Conservation (phyloP, 192 early-diverging fungal species). For the Backusella mclennaniae region DNA sequence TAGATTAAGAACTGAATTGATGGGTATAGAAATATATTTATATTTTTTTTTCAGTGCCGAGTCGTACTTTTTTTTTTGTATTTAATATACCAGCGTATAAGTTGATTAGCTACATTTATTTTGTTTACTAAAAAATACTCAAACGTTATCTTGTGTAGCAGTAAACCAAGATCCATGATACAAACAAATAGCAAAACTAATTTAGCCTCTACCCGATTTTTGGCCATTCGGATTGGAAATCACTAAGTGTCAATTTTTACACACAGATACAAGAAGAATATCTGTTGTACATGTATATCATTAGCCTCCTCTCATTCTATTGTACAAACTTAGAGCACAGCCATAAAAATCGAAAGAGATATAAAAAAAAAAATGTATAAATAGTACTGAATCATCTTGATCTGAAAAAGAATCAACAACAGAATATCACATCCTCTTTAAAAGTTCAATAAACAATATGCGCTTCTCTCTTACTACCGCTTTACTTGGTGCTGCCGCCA, state of each 20-base stretch:
- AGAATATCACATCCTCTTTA: not conserved
- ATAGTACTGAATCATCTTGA: not conserved
- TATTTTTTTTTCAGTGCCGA: too few relatives aligned
- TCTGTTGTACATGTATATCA: not conserved
- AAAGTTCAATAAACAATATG: not conserved
- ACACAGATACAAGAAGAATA: not conserved
- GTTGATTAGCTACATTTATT: too few relatives aligned
- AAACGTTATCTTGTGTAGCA: too few relatives aligned
- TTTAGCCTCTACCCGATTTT: too few relatives aligned
- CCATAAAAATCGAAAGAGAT: not conserved
- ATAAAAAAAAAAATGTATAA: not conserved
- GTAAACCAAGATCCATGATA: too few relatives aligned
- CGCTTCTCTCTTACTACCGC: conserved; percentile 10
- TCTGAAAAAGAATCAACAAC: not conserved
- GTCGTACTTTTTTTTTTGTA: too few relatives aligned
- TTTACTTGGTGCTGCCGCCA: conserved; percentile 1
- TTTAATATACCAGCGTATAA: too few relatives aligned
- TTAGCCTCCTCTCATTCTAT: not conserved
- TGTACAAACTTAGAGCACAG: not conserved
- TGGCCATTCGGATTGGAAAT: too few relatives aligned
- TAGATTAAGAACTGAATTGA: not conserved
- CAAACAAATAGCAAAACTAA: too few relatives aligned
- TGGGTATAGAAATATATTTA: not conserved
- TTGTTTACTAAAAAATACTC: too few relatives aligned
- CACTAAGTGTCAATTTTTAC: too few relatives aligned